phyloP scores from a whole-genome alignment of 371 early-diverging fungal genomes.

The Fennellomyces sp. region DNA sequence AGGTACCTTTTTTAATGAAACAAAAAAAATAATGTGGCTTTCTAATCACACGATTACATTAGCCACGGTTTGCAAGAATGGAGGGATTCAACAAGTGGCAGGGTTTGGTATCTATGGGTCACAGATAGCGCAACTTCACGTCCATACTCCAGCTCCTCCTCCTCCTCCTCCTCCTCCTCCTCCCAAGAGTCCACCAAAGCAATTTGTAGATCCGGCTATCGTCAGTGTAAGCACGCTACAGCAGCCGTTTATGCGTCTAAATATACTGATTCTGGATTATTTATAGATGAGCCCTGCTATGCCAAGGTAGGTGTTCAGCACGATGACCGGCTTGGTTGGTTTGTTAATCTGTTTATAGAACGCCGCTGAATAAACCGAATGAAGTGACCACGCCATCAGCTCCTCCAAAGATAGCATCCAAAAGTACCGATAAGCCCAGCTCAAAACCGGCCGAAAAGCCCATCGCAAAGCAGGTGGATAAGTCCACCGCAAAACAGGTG shows the following conservation, averaged over 20 bases:
- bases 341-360: background rate
- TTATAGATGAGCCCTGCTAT: background rate
- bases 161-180: background rate
- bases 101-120: slow-evolving; percentile 1
- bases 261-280: too few species aligned
- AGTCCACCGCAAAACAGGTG: too few species aligned
- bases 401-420: background rate
- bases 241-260: too few species aligned
- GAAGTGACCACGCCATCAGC: background rate
- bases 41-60: background rate
- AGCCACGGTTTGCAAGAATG: background rate
- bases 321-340: background rate
- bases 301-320: background rate
- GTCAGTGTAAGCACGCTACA: slow-evolving; percentile 22
- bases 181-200: background rate
- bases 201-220: slow-evolving; percentile 31
- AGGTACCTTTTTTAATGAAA: slow-evolving; percentile 8
- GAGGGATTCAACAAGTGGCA: background rate
- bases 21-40: background rate
- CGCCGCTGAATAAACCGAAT: slow-evolving; percentile 5
- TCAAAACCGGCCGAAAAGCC: too few species aligned
- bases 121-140: slow-evolving; percentile 1
- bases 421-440: background rate
- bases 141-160: background rate
- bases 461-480: too few species aligned